Percentiles rank a stretch among this genome's conserved stretches.
phyloP scores from a whole-genome alignment of 2,329 filamentous ascomycete genomes.

The Rasamsonia emersonii region DNA sequence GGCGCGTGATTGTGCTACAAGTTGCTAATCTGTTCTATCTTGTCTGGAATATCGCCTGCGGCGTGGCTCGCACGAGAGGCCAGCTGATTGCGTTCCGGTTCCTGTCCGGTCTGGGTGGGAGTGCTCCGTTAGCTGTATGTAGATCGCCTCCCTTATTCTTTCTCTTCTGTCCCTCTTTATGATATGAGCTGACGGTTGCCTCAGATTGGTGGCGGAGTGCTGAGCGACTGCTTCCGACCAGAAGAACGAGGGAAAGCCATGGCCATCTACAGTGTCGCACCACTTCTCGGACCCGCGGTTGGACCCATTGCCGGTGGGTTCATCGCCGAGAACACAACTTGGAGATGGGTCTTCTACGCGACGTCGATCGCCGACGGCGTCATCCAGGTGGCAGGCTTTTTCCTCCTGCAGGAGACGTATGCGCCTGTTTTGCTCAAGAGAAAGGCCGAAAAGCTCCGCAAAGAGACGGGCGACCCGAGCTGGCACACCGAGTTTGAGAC shows the following conservation, averaged over 20 bases:
- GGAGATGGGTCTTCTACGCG: slow-evolving; percentile 67
- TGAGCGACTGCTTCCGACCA: slow-evolving; percentile 50
- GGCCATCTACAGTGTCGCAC: slow-evolving; percentile 49
- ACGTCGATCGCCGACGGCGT: slow-evolving; percentile 55
- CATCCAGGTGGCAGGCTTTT: slow-evolving; percentile 54
- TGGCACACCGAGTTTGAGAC: slow-evolving; percentile 34
- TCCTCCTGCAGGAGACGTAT: slow-evolving; percentile 59
- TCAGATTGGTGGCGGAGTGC: slow-evolving; percentile 41
- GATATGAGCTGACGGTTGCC: not conserved
- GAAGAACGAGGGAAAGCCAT: slow-evolving; percentile 54
- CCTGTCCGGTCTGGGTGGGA: slow-evolving; percentile 50
- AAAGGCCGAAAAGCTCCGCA: slow-evolving; percentile 46
- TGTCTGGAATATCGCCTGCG: slow-evolving; percentile 53
- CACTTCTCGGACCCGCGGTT: slow-evolving; percentile 53
- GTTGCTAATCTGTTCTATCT: slow-evolving; percentile 47
- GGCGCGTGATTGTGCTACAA: slow-evolving; percentile 47
- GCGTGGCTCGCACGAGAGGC: slow-evolving; percentile 43
- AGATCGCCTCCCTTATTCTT: too few species aligned
- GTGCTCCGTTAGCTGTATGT: slow-evolving; percentile 45
- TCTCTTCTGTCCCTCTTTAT: not conserved
- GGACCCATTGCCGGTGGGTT: slow-evolving; percentile 56
- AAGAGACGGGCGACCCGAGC: slow-evolving; percentile 28
- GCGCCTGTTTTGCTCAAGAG: slow-evolving; percentile 52
- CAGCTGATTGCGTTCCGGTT: slow-evolving; percentile 53
- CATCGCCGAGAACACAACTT: slow-evolving; percentile 54